Conservation (phyloP, 2,329 filamentous ascomycete species). For the Calonectria hawksworthii region DNA sequence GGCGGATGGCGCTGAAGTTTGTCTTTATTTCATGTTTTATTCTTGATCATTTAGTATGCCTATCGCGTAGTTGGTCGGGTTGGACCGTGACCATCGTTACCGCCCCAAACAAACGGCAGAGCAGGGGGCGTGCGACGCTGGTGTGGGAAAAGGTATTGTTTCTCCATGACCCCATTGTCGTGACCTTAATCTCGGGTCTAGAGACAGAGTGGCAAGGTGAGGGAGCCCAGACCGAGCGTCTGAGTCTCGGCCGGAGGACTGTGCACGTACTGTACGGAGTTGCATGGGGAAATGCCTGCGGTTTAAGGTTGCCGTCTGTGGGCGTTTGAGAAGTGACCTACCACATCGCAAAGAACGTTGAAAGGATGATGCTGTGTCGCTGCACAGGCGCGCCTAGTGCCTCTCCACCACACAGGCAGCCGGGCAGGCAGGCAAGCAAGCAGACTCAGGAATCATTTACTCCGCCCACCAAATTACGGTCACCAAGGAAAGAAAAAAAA, state of each 20-base stretch:
- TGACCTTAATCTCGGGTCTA: constrained; percentile 47
- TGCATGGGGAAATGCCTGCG: constrained; percentile 6
- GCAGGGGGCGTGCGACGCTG: constrained; percentile 31
- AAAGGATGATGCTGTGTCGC: not conserved
- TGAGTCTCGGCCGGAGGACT: constrained; percentile 29
- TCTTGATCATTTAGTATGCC: constrained; percentile 42
- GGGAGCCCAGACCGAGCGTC: constrained; percentile 44
- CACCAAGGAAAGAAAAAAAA: constrained; percentile 6
- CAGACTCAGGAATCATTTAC: not conserved
- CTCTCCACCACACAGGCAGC: not conserved
- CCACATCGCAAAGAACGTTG: not conserved
- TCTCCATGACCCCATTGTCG: constrained; percentile 41
- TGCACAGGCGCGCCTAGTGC: constrained; percentile 8
- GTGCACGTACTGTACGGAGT: constrained; percentile 40
- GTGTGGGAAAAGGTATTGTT: constrained; percentile 29
- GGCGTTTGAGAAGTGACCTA: constrained; percentile 5
- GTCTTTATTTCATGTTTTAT: constrained; percentile 29
- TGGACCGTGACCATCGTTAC: constrained; percentile 46
- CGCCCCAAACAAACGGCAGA: constrained; percentile 36
- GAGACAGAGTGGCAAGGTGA: constrained; percentile 42
- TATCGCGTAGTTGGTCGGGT: constrained; percentile 41
- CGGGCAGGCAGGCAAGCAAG: not conserved
- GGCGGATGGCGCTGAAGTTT: constrained; percentile 22
- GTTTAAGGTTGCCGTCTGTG: constrained; percentile 7
- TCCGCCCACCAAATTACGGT: constrained; percentile 19